Base-by-base conservation (phyloP, 2,329 filamentous ascomycete species). In the Trichoderma cornu-damae region DNA sequence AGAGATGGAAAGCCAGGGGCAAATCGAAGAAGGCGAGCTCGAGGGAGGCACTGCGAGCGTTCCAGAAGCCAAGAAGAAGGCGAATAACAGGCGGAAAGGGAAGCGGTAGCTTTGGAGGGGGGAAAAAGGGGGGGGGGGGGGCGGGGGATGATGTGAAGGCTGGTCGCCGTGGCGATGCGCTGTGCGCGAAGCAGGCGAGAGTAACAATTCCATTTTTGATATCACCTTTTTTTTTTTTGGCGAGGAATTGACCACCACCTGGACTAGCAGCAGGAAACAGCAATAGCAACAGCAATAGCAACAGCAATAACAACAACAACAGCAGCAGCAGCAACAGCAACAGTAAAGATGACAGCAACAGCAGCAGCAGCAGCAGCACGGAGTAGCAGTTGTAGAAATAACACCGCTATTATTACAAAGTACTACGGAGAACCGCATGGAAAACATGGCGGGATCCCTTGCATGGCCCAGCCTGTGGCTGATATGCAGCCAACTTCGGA, bases 11-110 rank as follows among this genome's bases (percentile, higher is more conserved):
- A 81, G 80, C 26, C 80, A 79, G 63, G 84, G 81, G 0, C 70
- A 77, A 62, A 64, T 81, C 32, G 78, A 82, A 58, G 81, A 84
- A 30, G 88, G 87, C n/a, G 89, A 93, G 70, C 71, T 94, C 35
- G 83, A 86, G 62, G 87, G 87, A 51, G 89, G 88, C 0, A 89
- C 81, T 53, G 78, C 86, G n/a, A 84, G 80, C 61, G 77, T 90
- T 40, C 82, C 85, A 1, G 84, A 83, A 67, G 76, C 75, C 64
- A 84, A 80, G 66, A 76, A 74, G 53, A 51, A 48, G 67, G 9
- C 26, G 7, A 59, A 30, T 11, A 52, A 46, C 3, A 40, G 47
- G 16, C 81, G 80, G 67, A 75, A 79, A 28, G 80, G 78, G 66
- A 77, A 76, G 53, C 82, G 72, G 11, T 58, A 35, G n/a, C 8